phyloP scores from a whole-genome alignment of 495 filamentous ascomycete species.

The Aspergillus sparsus region DNA sequence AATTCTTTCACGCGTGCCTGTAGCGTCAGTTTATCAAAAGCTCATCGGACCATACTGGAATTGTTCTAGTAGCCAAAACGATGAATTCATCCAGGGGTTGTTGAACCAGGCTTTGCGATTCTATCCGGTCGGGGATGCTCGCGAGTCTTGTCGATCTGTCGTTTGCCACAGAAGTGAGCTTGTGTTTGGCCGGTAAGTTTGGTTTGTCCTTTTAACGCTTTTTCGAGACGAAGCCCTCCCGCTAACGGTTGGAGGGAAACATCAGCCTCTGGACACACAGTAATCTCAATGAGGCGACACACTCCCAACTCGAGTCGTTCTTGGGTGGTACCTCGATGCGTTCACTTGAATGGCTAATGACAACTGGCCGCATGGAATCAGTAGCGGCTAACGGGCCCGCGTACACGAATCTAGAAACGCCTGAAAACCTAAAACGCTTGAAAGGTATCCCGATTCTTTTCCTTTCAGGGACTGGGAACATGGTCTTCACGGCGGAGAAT shows the following conservation, averaged over 20 bases:
- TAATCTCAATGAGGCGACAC: conserved; percentile 4
- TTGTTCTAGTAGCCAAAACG: conserved; percentile 6
- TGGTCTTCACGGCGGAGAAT: conserved; percentile 10
- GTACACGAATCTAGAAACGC: not conserved
- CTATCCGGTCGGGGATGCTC: not conserved
- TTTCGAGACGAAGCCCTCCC: no score
- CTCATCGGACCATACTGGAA: conserved; percentile 4
- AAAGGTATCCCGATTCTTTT: conserved; percentile 5
- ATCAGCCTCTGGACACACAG: conserved; percentile 8
- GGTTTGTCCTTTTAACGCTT: not conserved
- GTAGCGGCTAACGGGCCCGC: conserved; percentile 5
- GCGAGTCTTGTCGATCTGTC: conserved; percentile 8
- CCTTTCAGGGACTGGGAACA: not conserved
- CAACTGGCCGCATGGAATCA: not conserved
- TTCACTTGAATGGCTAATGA: conserved; percentile 3
- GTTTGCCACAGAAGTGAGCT: conserved; percentile 10
- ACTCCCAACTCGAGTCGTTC: conserved; percentile 7
- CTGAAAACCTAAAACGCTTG: conserved; percentile 3
- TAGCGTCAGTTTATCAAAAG: not conserved
- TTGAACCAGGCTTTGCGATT: conserved; percentile 8
- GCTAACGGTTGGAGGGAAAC: not conserved
- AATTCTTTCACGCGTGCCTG: not conserved
- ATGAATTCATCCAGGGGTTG: not conserved
- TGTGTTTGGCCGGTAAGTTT: conserved; percentile 11
- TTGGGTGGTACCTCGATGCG: conserved; percentile 9